Evolutionary conservation across 345 rosid genomes (phyloP).

Genomic region (Populus tremula): DNA sequence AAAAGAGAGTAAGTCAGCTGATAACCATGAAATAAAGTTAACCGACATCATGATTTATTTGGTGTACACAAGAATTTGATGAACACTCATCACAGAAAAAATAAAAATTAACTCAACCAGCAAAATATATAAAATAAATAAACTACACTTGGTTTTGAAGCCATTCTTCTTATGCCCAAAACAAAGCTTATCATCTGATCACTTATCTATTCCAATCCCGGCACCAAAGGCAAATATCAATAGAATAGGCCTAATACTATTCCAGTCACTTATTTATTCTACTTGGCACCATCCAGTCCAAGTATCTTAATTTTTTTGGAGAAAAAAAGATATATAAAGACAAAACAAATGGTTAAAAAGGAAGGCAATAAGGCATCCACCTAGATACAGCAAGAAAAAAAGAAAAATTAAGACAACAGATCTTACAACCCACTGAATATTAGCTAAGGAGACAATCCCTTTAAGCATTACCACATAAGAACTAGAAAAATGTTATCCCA

Average conservation of each 20-base stretch:
- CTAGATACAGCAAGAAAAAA: neutral
- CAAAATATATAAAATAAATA: neutral
- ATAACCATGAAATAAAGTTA: neutral
- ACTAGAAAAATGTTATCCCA: neutral
- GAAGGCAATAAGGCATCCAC: neutral
- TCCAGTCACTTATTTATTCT: neutral
- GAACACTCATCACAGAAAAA: neutral
- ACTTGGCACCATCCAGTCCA: neutral
- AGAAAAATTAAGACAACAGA: neutral
- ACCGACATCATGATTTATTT: neutral
- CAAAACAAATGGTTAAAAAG: neutral
- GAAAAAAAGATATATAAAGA: neutral
- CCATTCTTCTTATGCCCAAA: neutral
- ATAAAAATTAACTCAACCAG: neutral
- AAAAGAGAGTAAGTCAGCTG: neutral
- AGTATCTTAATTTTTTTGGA: too few relatives aligned
- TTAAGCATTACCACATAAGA: neutral
- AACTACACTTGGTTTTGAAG: neutral
- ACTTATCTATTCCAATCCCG: neutral
- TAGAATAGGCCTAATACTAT: neutral
- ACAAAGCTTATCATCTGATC: neutral
- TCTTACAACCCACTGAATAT: neutral
- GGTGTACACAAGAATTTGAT: neutral
- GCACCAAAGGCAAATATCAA: neutral
- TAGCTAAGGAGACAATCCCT: neutral